These are phyloP conservation scores for Diplodia intermedia DNA, from an alignment of 2,329 filamentous ascomycete genomes.

Conservation along the genomic window DNA sequence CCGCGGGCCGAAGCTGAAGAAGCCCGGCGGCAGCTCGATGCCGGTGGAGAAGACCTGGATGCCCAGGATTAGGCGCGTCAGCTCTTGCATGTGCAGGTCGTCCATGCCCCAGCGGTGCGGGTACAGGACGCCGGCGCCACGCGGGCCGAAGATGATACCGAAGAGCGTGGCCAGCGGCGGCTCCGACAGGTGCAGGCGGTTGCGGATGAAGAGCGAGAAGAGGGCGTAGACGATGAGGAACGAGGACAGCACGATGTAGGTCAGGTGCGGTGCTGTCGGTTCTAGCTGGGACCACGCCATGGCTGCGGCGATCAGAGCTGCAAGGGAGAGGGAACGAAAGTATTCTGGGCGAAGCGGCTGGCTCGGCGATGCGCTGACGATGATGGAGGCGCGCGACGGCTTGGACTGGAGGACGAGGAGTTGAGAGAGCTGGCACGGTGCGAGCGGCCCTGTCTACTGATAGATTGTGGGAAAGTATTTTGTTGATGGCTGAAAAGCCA, in stretches of 20 bases:
- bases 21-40: constrained; percentile 51
- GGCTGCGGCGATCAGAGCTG: background rate
- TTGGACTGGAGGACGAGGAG: too few species aligned
- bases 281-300: constrained; percentile 56
- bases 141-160: constrained; percentile 55
- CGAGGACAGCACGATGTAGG: constrained; percentile 53
- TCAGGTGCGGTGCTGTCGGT: constrained; percentile 54
- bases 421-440: too few species aligned
- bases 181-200: constrained; percentile 57
- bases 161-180: constrained; percentile 56
- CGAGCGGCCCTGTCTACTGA: too few species aligned
- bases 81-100: constrained; percentile 51
- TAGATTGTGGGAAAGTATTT: too few species aligned
- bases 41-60: constrained; percentile 51
- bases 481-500: too few species aligned
- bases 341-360: background rate
- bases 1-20: constrained; percentile 45
- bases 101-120: constrained; percentile 53
- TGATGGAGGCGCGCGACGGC: background rate
- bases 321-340: background rate
- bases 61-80: constrained; percentile 55
- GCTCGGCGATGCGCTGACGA: background rate
- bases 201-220: constrained; percentile 55
- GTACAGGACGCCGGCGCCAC: constrained; percentile 48
- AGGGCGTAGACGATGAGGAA: constrained; percentile 57